phyloP scores from a whole-genome alignment of 768 basidiomycete genomes.

The Gloeostereum incarnatum region DNA sequence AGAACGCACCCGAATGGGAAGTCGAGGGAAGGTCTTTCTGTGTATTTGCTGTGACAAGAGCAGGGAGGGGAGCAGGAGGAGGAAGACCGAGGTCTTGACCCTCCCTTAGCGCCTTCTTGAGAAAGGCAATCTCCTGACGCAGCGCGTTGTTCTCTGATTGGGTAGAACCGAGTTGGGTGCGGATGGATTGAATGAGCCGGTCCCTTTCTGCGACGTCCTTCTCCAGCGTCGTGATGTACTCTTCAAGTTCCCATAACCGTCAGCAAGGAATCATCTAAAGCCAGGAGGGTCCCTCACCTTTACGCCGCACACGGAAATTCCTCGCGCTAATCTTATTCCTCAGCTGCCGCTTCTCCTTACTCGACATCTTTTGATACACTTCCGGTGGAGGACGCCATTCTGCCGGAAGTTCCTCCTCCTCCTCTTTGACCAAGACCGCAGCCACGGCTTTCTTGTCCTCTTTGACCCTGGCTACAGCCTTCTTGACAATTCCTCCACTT shows the following conservation, averaged over 20 bases:
- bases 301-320: constrained; percentile 91
- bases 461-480: constrained; percentile 26
- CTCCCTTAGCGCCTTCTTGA: constrained; percentile 69
- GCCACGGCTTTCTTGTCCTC: constrained; percentile 17
- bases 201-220: constrained; percentile 91
- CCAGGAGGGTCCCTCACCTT: constrained; percentile 43
- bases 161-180: constrained; percentile 70
- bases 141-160: constrained; percentile 79
- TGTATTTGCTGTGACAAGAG: constrained; percentile 53
- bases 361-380: constrained; percentile 90
- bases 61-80: constrained; percentile 38
- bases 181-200: constrained; percentile 79
- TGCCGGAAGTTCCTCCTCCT: constrained; percentile 50
- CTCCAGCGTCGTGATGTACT: constrained; percentile 93
- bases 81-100: constrained; percentile 37
- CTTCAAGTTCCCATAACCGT: constrained; percentile 24
- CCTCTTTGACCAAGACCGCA: constrained; percentile 19
- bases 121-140: constrained; percentile 61
- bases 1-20: constrained; percentile 48
- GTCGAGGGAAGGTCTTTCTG: constrained; percentile 64
- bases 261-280: background rate
- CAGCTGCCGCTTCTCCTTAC: constrained; percentile 93
- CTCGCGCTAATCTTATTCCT: constrained; percentile 95
- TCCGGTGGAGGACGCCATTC: constrained; percentile 87
- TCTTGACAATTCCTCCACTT: constrained; percentile 67